Percentiles rank a stretch among this genome's conserved stretches.
phyloP scores from a whole-genome alignment of 768 basidiomycete species.

The Leccinum arenicola region DNA sequence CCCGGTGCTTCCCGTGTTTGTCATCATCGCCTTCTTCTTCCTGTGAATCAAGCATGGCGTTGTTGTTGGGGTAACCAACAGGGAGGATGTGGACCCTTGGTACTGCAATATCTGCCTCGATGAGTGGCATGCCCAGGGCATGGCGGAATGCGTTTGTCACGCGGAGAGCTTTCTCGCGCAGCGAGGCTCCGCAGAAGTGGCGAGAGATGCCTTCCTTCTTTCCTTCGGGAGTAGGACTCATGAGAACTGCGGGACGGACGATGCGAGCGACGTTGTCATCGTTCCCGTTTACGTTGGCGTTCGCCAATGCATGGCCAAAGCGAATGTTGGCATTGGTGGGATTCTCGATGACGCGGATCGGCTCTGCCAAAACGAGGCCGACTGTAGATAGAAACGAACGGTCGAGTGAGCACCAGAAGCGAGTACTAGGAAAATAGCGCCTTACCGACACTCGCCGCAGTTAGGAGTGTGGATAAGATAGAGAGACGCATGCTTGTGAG shows the following conservation, averaged over 20 bases:
- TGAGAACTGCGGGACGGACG: conserved; percentile 13
- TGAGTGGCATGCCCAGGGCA: conserved; percentile 51
- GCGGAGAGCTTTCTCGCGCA: conserved; percentile 49
- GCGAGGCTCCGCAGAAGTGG: conserved; percentile 33
- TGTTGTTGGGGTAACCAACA: conserved; percentile 11
- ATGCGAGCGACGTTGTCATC: conserved; percentile 25
- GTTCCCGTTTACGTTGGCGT: conserved; percentile 29
- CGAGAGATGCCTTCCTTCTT: conserved; percentile 13
- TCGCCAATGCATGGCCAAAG: conserved; percentile 37
- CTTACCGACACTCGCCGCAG: conserved; percentile 35
- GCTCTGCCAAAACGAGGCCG: conserved; percentile 44
- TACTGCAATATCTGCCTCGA: conserved; percentile 28
- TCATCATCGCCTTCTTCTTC: conserved; percentile 7
- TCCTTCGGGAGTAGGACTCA: conserved; percentile 7
- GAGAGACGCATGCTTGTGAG: conserved; percentile 36
- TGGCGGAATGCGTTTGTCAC: conserved; percentile 55
- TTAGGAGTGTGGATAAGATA: conserved; percentile 35
- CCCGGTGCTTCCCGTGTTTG: conserved; percentile 12
- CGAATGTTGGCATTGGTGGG: conserved; percentile 35
- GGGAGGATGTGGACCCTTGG: conserved; percentile 30
- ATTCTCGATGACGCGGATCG: conserved; percentile 45
- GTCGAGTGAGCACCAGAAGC: neutral
- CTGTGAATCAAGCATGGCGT: neutral
- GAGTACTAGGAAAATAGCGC: neutral
- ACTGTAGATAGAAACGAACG: conserved; percentile 12